Conservation (phyloP, 2,329 filamentous ascomycete species). For the Diaporthe australafricana region DNA sequence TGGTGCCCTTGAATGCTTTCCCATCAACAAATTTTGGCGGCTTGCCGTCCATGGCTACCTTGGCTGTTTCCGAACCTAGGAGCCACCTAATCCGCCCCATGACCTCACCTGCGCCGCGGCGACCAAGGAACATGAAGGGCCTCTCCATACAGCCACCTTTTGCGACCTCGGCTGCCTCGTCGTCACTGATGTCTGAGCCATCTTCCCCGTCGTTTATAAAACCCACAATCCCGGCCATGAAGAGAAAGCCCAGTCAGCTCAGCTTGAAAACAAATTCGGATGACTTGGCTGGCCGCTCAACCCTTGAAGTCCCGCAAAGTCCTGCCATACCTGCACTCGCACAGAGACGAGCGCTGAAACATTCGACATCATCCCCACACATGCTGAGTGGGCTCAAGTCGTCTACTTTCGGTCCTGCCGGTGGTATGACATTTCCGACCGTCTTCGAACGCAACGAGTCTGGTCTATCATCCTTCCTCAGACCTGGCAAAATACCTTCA, state of each 20-base stretch:
- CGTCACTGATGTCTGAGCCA: constrained; percentile 71
- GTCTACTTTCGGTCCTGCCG: constrained; percentile 68
- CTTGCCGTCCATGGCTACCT: constrained; percentile 58
- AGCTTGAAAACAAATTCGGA: constrained; percentile 79
- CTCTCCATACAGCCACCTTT: constrained; percentile 79
- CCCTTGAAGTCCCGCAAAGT: constrained; percentile 66
- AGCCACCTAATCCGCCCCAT: constrained; percentile 65
- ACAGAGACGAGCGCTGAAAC: constrained; percentile 72
- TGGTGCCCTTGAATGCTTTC: constrained; percentile 78
- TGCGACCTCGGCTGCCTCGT: constrained; percentile 57
- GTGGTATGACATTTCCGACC: constrained; percentile 74
- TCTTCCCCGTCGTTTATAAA: constrained; percentile 84
- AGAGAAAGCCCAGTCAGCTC: constrained; percentile 81
- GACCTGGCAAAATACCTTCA: constrained; percentile 58
- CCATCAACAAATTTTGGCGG: constrained; percentile 68
- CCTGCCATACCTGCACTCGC: constrained; percentile 68
- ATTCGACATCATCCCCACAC: constrained; percentile 75
- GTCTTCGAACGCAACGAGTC: constrained; percentile 70
- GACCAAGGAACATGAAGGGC: constrained; percentile 86
- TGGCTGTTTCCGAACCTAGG: constrained; percentile 56
- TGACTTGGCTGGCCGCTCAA: constrained; percentile 62
- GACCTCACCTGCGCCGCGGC: constrained; percentile 77
- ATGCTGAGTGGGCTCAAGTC: constrained; percentile 71
- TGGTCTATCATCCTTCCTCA: constrained; percentile 68
- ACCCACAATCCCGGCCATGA: constrained; percentile 76